Evolutionary conservation across 441 rosid species (phyloP).

Genomic region (Adansonia rubrostipa): DNA sequence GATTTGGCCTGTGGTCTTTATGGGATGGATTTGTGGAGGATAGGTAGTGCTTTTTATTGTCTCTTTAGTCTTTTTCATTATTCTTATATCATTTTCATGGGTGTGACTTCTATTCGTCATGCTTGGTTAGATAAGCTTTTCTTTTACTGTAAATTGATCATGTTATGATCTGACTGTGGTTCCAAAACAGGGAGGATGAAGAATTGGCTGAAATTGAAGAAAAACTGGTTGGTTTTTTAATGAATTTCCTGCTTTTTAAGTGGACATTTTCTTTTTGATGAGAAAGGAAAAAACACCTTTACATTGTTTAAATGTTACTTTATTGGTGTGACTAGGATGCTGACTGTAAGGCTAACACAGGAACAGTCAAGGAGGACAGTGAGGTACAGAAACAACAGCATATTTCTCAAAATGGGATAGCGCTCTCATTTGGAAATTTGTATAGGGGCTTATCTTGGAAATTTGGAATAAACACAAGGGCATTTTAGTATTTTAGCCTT

Average conservation of each 20-base stretch:
- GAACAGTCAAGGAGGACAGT: slow-evolving; percentile 50
- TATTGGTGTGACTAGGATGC: slow-evolving; percentile 59
- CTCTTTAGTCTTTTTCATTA: not conserved
- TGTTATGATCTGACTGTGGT: slow-evolving; percentile 20
- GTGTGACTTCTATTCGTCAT: not conserved
- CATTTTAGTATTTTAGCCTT: not conserved
- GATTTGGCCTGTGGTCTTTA: slow-evolving; percentile 84
- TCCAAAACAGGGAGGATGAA: slow-evolving; percentile 62
- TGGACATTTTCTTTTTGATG: not conserved
- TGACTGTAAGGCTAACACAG: slow-evolving; percentile 58
- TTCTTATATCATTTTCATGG: not conserved
- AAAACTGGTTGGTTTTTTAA: slow-evolving; percentile 59
- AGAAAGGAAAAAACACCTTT: not conserved
- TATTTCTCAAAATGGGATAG: not conserved
- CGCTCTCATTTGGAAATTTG: not conserved
- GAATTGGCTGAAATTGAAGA: slow-evolving; percentile 96
- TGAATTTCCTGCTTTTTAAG: slow-evolving; percentile 13
- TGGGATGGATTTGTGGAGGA: slow-evolving; percentile 78
- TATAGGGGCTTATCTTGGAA: not conserved
- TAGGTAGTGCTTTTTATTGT: slow-evolving; percentile 49
- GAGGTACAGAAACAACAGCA: slow-evolving; percentile 49
- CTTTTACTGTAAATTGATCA: slow-evolving; percentile 6
- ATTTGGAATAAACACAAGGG: not conserved
- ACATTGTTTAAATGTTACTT: slow-evolving; percentile 26
- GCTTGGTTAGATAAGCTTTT: not conserved